Base-by-base conservation (phyloP, 768 basidiomycete genomes). In the Multifurca ochricompacta region DNA sequence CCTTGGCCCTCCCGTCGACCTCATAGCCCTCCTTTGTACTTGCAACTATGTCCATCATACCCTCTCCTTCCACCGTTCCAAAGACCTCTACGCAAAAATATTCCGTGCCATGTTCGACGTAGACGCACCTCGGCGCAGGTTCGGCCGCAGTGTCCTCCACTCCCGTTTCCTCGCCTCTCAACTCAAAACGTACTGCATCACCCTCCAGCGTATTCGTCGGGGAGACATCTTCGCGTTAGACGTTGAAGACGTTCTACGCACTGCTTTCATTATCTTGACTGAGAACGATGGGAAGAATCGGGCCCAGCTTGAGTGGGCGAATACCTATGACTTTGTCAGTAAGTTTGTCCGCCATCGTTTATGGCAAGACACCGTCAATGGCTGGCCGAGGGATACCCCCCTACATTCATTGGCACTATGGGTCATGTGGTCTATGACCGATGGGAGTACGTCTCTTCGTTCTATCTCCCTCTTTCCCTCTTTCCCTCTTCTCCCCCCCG, bases 281-380 rank as follows among this genome's bases (percentile, higher is more conserved):
- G 85, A 87, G 58, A 80, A 83, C 67, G 84, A 87, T 66, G 83
- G 82, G 31, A 75, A 74, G 64, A 87, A 87, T 64, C 71, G 72
- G 32, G 68, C 61, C 3, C 81, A 81, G 66, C 77, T 87, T 44
- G 58, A 76, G 52, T 70, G 67, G 21, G 83, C 79, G 0, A 74
- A 76, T 3, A 69, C 82, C 3, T 71, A 73, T 34, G 57, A 56
- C 4, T 81, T 77, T 39, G 70, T 79, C 8, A 72, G 77, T 43
- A 18, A 51, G 1, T 79, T 74, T 52, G 64, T 82, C 32, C 72
- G 71, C 30, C 63, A 62, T n/a, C 72, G 74, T 6, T 69, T 83
- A 25, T 77, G 77, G 70, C 70, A 75, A 31, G 62, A 65, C 21
- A 4, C 23, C 10, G 52, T 69, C 54, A 63, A 74, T 39, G 81